Base-by-base conservation (phyloP, 1,139 yeast genomes). In the Geotrichum europaeum region DNA sequence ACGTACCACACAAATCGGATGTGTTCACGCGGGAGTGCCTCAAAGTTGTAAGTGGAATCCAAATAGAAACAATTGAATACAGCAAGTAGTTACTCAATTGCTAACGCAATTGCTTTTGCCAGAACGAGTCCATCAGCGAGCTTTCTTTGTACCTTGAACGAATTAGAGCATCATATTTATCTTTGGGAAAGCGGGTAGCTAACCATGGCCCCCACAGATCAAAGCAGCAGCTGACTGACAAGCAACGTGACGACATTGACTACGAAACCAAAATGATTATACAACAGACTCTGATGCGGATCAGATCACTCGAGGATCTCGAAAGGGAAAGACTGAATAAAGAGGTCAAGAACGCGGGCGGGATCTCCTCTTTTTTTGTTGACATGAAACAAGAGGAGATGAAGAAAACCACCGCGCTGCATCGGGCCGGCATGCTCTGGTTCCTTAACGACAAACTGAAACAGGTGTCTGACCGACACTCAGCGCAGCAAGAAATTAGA, bases 181-280 rank as follows among this genome's bases (percentile, higher is more conserved):
- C 74, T 56, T 60, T 58, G 59, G 57, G 61, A 55, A 60, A 55
- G 25, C 56, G 62, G 22, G 56, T 52, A 3, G 57, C 53, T n/a
- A 51, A 51, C 28, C 28, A 24, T 45, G 49, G 59, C 28, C 12
- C 51, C 18, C 52, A 49, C 15, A 43, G 18, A 50, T 24, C 53
- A 13, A 52, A 45, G 15, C 58, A 49, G 51, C 50, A 66, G 10
- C 58, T 77, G 64, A 72, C 76, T 6, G 79, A 76, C 49, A 67
- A 70, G 49, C 76, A 77, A 58, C 67, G 76, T 32, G 79, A 77
- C 62, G 78, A 76, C 30, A 72, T 77, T 53, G 80, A 77, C 66
- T 75, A 73, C 62, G 77, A 75, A 58, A 73, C 76, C 18, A 68
- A 73, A 32, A 64, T 68, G 56, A 70, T 74, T 47, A 65, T 77